Base-by-base conservation (phyloP, 2,329 filamentous ascomycete species). In the Penicillium sp. region DNA sequence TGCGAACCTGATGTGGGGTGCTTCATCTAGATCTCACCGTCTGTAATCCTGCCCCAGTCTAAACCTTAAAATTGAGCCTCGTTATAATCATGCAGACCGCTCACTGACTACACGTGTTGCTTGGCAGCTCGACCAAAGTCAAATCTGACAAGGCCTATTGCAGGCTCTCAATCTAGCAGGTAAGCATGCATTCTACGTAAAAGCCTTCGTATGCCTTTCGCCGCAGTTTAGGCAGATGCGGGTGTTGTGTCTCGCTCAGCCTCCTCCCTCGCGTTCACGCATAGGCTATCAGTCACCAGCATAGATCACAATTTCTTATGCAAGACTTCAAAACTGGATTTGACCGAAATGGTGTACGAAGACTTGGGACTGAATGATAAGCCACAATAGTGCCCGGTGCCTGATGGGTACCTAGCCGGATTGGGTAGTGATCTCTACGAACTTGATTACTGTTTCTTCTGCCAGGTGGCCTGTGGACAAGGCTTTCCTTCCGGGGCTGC, bases 201-300 rank as follows among this genome's bases (percentile, higher is more conserved):
- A 35, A 25, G 16, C 28, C 48, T 35, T 51, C 48, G 48, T 51
- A 35, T 35, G 8, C 10, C 11, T 51, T 26, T 53, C 19, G 51
- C 51, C 51, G 51, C 51, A 53, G 51, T 53, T 53, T 28, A 40
- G 51, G 51, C 51, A 53, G 51, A 40, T 53, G 11, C n/a, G n/a
- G 28, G 19, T 10, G 13, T 16, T 25, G 14, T 14, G 19, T 53
- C 7, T 53, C 22, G 19, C 51, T 53, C 51, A 25, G 51, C 51
- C 51, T 53, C 51, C 7, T 25, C 10, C 7, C 33, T 37, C n/a
- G 10, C 5, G 13, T 6, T 26, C 22, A 2, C 6, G 10, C 10
- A 22, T 26, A 38, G 40, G 33, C 51, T 22, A 16, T n/a, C 33
- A 22, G 11, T 5, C 6, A 37, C 30, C n/a, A 16, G 19, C 8